Conservation (phyloP, 2,329 filamentous ascomycete species). For the Monosporascus ibericus region DNA sequence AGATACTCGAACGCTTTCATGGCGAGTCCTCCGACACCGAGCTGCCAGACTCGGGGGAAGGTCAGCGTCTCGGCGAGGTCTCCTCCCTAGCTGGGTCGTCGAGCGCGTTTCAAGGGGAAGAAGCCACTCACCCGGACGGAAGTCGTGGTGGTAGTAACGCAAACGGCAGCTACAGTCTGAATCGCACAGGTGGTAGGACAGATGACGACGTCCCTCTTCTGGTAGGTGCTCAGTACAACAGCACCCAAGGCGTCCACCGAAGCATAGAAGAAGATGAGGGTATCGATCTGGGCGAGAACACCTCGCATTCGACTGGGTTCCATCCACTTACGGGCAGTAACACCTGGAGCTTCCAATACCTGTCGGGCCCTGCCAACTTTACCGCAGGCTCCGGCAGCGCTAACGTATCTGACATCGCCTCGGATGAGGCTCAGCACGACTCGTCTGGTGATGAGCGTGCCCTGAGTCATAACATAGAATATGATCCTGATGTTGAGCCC, state of each 20-base stretch:
- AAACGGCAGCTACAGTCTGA: conserved; percentile 11
- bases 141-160: conserved; percentile 47
- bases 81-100: conserved; percentile 87
- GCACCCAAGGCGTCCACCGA: conserved; percentile 27
- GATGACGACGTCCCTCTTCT: conserved; percentile 15
- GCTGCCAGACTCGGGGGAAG: conserved; percentile 63
- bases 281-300: conserved; percentile 32
- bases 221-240: conserved; percentile 12
- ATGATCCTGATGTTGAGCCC: conserved; percentile 15
- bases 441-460: conserved; percentile 28
- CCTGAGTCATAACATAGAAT: conserved; percentile 14
- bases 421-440: conserved; percentile 31
- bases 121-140: conserved; percentile 64
- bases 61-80: conserved; percentile 73
- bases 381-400: conserved; percentile 22
- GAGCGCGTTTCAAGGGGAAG: conserved; percentile 76
- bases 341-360: conserved; percentile 41
- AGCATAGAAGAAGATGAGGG: conserved; percentile 46
- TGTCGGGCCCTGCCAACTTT: conserved; percentile 26
- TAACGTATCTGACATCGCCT: conserved; percentile 24
- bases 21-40: conserved; percentile 43
- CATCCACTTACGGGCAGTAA: conserved; percentile 18
- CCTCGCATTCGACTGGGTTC: conserved; percentile 18
- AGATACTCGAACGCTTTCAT: conserved; percentile 61
- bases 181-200: conserved; percentile 5